A percentile compares a stretch with the other conserved stretches of the same genome.
phyloP scores from a whole-genome alignment of 1,284 basidiomycete species.

The Blastosporella zonata region DNA sequence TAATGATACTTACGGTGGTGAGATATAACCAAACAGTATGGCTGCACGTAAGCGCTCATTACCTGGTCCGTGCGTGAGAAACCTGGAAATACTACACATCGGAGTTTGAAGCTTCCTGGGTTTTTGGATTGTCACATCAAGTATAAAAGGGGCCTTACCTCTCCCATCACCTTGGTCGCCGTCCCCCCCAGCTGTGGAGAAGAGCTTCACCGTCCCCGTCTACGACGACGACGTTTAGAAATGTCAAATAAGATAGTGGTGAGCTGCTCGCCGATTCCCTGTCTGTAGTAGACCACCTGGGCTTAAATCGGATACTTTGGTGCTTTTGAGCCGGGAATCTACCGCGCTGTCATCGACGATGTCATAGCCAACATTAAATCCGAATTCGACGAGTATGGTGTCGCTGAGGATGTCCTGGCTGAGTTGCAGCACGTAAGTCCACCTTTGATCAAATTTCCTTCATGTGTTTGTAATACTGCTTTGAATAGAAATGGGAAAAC shows the following conservation, averaged over 20 bases:
- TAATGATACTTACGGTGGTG: too few relatives aligned
- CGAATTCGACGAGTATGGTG: conserved; percentile 97
- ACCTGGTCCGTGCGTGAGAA: conserved; percentile 40
- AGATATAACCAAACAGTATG: too few relatives aligned
- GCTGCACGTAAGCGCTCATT: too few relatives aligned
- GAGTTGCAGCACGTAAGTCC: conserved; percentile 82
- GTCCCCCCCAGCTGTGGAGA: conserved; percentile 29
- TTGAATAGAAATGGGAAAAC: conserved; percentile 84
- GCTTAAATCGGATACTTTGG: conserved; percentile 51
- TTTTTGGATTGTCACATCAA: conserved; percentile 37
- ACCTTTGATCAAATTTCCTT: conserved; percentile 15
- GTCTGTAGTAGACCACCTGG: conserved; percentile 52
- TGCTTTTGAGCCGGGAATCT: conserved; percentile 81
- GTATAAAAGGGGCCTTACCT: conserved; percentile 44
- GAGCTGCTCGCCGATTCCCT: conserved; percentile 66
- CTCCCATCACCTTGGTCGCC: conserved; percentile 39
- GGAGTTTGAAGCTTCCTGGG: conserved; percentile 43
- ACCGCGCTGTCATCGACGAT: conserved; percentile 95
- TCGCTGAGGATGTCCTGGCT: conserved; percentile 87
- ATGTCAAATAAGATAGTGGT: conserved; percentile 93
- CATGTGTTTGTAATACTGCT: conserved; percentile 1
- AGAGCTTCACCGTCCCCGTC: conserved; percentile 23
- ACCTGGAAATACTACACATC: conserved; percentile 26
- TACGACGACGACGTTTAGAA: conserved; percentile 30
- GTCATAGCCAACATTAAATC: conserved; percentile 85